Base-by-base conservation (phyloP, 2,329 filamentous ascomycete genomes). In the Diaporthe vexans region DNA sequence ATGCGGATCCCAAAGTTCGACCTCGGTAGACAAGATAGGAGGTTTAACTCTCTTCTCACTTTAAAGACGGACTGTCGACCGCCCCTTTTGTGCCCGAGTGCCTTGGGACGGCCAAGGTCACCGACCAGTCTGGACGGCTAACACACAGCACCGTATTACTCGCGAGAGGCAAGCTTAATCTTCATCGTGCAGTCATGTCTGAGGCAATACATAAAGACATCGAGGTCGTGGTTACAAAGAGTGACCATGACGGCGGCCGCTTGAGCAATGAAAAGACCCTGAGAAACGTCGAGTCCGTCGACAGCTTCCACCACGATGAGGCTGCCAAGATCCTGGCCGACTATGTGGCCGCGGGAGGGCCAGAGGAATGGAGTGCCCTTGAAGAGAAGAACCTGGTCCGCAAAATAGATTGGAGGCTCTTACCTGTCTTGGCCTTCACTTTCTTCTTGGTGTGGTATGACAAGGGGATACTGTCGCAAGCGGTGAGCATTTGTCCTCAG, bases 391-490 rank as follows among this genome's bases (percentile, higher is more conserved):
- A 54, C n/a, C 5, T 68, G 63, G 15, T 54, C 13, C 48, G 63
- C 13, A 68, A 68, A 17, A 19, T 68, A 17, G 63, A 68, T 10
- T 21, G 33, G 33, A 68, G 63, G 63, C 48, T 68, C n/a, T n/a
- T 68, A 7, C 63, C 63, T 4, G 63, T 68, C 21, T 5, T 68
- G 33, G 48, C 19, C 33, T 54, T 68, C n/a, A 68, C 63, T 1
- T 54, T 40, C n/a, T 54, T 68, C 1, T 21, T 68, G 48, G 40
- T 10, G 3, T 68, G 63, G 63, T 68, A 68, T 19, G 63, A 68
- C 63, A 68, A 68, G 33, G 63, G 63, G 3, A 68, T 68, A 26
- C n/a, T 68, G n/a, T 4, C 63, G 29, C 63, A 68, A 54, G 63
- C 63, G 21, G 63, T 68, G n/a, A 54, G 63, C 4, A 52, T 29